A percentile compares a stretch with the other conserved stretches of the same genome.
phyloP scores from a whole-genome alignment of 768 basidiomycete genomes.

The Boletus tylopilopsis region DNA sequence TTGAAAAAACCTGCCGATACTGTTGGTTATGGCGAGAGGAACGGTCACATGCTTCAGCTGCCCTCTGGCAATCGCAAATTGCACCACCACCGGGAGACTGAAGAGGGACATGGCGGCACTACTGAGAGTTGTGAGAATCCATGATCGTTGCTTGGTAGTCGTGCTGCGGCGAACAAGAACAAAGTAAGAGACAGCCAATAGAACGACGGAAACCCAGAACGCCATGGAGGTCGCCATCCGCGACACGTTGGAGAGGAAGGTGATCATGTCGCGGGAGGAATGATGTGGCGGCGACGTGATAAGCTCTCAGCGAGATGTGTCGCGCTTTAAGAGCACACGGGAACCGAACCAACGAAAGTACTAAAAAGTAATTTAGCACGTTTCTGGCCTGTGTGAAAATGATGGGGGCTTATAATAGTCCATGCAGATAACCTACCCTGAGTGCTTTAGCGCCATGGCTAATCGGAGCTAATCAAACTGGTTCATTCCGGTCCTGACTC shows the following conservation, averaged over 20 bases:
- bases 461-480: neutral
- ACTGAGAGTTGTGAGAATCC: slow-evolving; percentile 43
- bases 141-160: slow-evolving; percentile 41
- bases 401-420: no score
- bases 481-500: neutral
- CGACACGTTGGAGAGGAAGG: slow-evolving; percentile 15
- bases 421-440: no score
- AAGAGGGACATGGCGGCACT: slow-evolving; percentile 39
- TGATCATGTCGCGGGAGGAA: slow-evolving; percentile 22
- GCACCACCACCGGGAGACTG: slow-evolving; percentile 39
- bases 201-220: slow-evolving; percentile 19
- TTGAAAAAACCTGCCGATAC: slow-evolving; percentile 41
- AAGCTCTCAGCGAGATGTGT: slow-evolving; percentile 3
- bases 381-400: slow-evolving; percentile 22
- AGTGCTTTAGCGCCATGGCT: no score
- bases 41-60: slow-evolving; percentile 24
- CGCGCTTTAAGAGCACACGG: slow-evolving; percentile 21
- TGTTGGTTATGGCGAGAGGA: slow-evolving; percentile 19
- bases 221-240: slow-evolving; percentile 19
- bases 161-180: slow-evolving; percentile 29
- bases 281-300: slow-evolving; percentile 20
- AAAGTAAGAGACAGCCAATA: slow-evolving; percentile 27
- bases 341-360: slow-evolving; percentile 14
- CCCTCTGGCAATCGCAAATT: slow-evolving; percentile 25
- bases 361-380: slow-evolving; percentile 18